Evolutionary conservation across 108 stramenopile species (phyloP), one percentile per base, ranked within the genome.

Genomic region (Cylindrotheca closterium): DNA sequence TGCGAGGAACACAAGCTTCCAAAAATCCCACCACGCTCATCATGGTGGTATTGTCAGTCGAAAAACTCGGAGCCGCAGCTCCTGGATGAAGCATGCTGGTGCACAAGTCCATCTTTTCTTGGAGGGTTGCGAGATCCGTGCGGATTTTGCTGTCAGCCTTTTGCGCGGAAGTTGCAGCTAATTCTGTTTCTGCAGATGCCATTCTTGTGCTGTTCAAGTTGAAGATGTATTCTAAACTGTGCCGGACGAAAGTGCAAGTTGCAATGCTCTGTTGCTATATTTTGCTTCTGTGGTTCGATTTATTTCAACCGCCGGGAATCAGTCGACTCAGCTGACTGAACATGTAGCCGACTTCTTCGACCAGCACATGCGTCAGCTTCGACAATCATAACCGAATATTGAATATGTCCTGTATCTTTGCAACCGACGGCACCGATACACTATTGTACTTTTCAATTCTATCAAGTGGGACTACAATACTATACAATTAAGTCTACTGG

Each of bases 1-100:
- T 88, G 2, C 93, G 84, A 33, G 93, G 93, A 3, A 71, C 78
- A 65, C 89, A 91, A 12, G 93, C 93, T 58, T 91, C 90, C 15
- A 94, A 59, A 68, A 89, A 94, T 32, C 93, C 93, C 51, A 91
- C 76, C 0, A 91, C 79, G 0, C 77, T 51, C 32, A 87, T 67
- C 28, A 91, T 55, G 0, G 87, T 71, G 30, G 87, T 86, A 53
- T 88, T 67, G 37, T 63, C 57, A 26, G 73, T 77, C 28, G 80
- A 60, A 18, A 74, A 71, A 4, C 63, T 63, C 15, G 70, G 56
- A 24, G 23, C 26, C 3, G 75, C 70, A 22, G 63, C 58, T 17
- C 52, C 63, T 34, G 75, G 68, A 51, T 66, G 32, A 25, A 94
- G 65, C 66, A 94, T 77, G 55, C 59, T 60, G 31, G 78, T 62